Percentiles rank a stretch among this genome's conserved stretches.
Evolutionary conservation across 352 stramenopile genomes (phyloP).

Genomic region (Pythium grandisporangium): DNA sequence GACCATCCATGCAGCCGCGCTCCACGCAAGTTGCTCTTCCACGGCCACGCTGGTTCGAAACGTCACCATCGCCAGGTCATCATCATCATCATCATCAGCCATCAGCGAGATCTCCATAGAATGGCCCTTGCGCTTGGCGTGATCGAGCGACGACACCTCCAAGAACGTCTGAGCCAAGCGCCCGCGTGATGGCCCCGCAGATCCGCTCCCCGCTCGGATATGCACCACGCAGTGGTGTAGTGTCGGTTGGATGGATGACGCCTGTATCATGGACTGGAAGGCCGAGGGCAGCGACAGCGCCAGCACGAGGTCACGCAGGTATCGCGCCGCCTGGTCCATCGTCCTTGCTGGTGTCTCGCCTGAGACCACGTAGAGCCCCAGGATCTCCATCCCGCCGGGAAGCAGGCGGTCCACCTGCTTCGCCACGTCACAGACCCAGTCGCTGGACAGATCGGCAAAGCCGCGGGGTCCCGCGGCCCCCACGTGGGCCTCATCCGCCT

Average conservation of each 20-base stretch:
- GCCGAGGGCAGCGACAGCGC: constrained; percentile 12
- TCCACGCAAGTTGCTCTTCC: constrained; percentile 29
- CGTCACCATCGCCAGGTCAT: constrained; percentile 18
- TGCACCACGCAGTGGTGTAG: constrained; percentile 37
- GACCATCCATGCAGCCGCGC: no score
- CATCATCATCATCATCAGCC: no score
- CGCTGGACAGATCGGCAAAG: constrained; percentile 45
- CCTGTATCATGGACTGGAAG: no score
- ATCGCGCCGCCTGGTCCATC: constrained; percentile 29
- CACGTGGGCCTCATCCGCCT: neutral
- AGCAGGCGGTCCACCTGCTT: constrained; percentile 62
- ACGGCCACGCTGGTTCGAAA: constrained; percentile 36
- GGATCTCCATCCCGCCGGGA: constrained; percentile 36
- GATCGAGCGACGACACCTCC: no score
- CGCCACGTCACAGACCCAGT: constrained; percentile 57
- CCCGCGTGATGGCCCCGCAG: no score
- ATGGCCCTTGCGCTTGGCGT: no score
- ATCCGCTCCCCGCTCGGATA: constrained; percentile 16
- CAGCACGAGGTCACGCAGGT: constrained; percentile 38
- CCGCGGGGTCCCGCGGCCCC: no score
- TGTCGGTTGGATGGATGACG: no score
- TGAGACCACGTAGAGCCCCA: constrained; percentile 54
- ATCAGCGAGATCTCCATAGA: no score
- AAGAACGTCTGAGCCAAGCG: no score
- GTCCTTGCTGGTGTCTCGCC: constrained; percentile 9